Evolutionary conservation across 1,284 basidiomycete genomes (phyloP).

Genomic region (Naganishia liquefaciens): DNA sequence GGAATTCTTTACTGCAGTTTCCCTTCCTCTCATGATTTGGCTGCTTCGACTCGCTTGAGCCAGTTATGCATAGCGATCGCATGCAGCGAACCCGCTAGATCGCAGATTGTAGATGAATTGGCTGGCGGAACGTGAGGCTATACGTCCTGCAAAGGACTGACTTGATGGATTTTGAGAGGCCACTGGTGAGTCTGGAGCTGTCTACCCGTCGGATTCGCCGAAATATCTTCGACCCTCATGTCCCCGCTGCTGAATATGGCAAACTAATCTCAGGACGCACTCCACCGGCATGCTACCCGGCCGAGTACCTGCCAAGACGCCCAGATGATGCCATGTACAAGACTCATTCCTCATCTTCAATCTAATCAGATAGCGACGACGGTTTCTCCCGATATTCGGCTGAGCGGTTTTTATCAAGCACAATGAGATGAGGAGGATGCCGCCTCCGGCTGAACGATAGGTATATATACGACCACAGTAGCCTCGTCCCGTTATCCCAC

Average conservation of each 20-base stretch:
- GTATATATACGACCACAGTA: neutral
- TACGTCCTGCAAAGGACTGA: too few species aligned
- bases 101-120: too few species aligned
- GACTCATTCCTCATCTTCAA: neutral
- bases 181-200: too few species aligned
- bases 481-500: too few species aligned
- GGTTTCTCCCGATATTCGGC: slow-evolving; percentile 23
- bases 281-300: too few species aligned
- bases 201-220: too few species aligned
- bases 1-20: neutral
- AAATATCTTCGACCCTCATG: too few species aligned
- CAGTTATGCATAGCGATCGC: neutral
- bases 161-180: too few species aligned
- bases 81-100: neutral
- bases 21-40: neutral
- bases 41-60: neutral
- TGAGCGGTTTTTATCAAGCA: neutral
- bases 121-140: too few species aligned
- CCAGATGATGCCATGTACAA: neutral
- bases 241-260: too few species aligned
- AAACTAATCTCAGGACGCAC: too few species aligned
- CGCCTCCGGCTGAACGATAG: neutral
- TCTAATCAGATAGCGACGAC: slow-evolving; percentile 26
- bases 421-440: neutral
- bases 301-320: slow-evolving; percentile 8